phyloP scores from a whole-genome alignment of 768 basidiomycete species.

The Pleurotus salmoneostramineus region DNA sequence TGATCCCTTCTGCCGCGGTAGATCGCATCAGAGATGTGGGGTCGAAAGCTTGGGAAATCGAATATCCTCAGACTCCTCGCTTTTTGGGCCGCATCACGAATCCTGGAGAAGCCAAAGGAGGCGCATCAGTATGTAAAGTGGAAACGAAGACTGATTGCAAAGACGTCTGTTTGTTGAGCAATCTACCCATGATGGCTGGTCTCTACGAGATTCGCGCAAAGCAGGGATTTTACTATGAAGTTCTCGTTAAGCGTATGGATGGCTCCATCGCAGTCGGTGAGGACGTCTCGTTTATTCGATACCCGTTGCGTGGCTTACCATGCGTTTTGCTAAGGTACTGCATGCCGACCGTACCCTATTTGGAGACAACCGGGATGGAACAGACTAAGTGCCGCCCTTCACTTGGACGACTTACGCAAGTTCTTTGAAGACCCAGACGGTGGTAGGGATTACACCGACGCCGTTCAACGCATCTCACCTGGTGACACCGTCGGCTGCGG shows the following conservation, averaged over 20 bases:
- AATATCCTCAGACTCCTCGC: conserved; percentile 31
- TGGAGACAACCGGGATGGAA: conserved; percentile 75
- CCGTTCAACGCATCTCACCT: conserved; percentile 25
- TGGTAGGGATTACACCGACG: conserved; percentile 50
- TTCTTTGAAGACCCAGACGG: conserved; percentile 69
- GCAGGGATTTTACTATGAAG: conserved; percentile 60
- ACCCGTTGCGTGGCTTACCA: background rate
- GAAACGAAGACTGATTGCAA: conserved; percentile 36
- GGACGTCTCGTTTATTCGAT: conserved; percentile 6
- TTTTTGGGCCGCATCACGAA: conserved; percentile 43
- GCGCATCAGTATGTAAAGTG: conserved; percentile 33
- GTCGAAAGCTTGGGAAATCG: conserved; percentile 51
- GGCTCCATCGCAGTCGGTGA: conserved; percentile 59
- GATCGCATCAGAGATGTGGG: conserved; percentile 47
- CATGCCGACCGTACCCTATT: conserved; percentile 60
- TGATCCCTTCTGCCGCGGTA: conserved; percentile 49
- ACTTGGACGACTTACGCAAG: conserved; percentile 69
- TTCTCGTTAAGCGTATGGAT: conserved; percentile 52
- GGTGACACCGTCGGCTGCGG: conserved; percentile 63
- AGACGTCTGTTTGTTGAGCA: conserved; percentile 53
- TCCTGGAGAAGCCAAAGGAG: conserved; percentile 26
- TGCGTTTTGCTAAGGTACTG: conserved; percentile 39
- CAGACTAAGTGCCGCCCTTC: conserved; percentile 57
- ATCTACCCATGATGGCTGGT: conserved; percentile 57
- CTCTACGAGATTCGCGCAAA: conserved; percentile 54